Percentiles rank a stretch among this genome's conserved stretches.
These are phyloP conservation scores for Hanseniaspora hatyaiensis DNA, from an alignment of 805 yeast species.

Conservation along the genomic window DNA sequence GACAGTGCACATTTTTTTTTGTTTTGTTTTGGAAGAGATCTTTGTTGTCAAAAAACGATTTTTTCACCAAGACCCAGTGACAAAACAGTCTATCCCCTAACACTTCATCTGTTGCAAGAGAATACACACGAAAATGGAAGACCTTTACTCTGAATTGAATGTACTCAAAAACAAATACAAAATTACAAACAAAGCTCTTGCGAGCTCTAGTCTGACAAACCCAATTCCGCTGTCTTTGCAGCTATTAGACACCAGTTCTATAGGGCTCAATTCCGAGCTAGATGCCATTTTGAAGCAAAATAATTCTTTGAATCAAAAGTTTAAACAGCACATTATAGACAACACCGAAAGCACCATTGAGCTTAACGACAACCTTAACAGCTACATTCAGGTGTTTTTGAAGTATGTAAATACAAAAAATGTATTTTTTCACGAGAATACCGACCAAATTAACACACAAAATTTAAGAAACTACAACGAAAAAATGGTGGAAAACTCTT, in stretches of 20 bases:
- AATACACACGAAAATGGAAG: background rate
- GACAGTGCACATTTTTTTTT: too few species aligned
- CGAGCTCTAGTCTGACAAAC: too few species aligned
- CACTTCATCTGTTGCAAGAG: background rate
- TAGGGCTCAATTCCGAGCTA: conserved; percentile 7
- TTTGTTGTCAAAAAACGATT: too few species aligned
- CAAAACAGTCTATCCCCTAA: background rate
- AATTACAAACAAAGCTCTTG: background rate
- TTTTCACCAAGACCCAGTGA: background rate
- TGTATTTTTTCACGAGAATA: background rate
- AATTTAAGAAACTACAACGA: conserved; percentile 2
- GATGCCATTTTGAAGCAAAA: conserved; percentile 2
- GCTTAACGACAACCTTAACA: conserved; percentile 6
- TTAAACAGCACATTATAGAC: conserved; percentile 4
- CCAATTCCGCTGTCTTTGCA: conserved; percentile 12
- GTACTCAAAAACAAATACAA: background rate
- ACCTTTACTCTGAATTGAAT: background rate
- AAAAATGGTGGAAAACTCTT: background rate
- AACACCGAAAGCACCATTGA: conserved; percentile 1
- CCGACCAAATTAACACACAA: background rate
- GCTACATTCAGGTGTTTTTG: background rate
- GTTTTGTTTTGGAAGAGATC: too few species aligned
- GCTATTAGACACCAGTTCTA: conserved; percentile 11
- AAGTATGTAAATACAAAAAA: background rate
- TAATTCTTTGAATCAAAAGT: background rate